Base-by-base conservation (phyloP, 371 early-diverging fungal species). In the Sporodiniella umbellata region DNA sequence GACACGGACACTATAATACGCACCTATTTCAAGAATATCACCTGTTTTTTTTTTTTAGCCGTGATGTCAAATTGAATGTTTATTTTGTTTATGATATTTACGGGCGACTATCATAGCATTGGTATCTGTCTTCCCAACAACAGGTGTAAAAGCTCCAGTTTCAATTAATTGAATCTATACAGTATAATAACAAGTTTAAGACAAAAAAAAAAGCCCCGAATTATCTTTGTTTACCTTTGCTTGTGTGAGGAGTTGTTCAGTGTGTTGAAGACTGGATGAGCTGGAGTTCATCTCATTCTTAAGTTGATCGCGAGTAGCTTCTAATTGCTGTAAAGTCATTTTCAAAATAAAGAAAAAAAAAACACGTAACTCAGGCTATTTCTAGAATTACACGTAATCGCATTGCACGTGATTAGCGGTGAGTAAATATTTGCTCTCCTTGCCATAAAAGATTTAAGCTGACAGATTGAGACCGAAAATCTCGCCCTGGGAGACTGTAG, bases 11-110 rank as follows among this genome's bases (percentile, higher is more conserved):
- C 89, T 88, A 72, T 85, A 86, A 49, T 88, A 87, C 11, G 95
- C 96, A 14, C 95, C 98, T 45, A 87, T 78, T 73, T 98, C 98
- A 35, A 96, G 78, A 31, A 93, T 79, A 33, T 95, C 92, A 47
- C 94, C 90, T 92, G 72, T 15, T 35, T 31, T 8, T 31, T 10
- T 31, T 10, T 1, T 31, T 31, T n/a, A n/a, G 30, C 33, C 8
- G 11, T n/a, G 30, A 40, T 21, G 14, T 15, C 19, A 42, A 7
- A 25, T 14, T 48, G 24, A 10, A 8, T 33, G 21, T 19, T 43
- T 39, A 47, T 5, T 25, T 39, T 14, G 14, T 24, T 8, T 19
- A 10, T 15, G 22, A 15, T 40, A 46, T 19, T 66, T 79, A 92
- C 91, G 78, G 45, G 89, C 86, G 45, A 83, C 62, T 5, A 85